Conservation (phyloP, 306 rosid genomes). For the Aeschynomene evenia region DNA sequence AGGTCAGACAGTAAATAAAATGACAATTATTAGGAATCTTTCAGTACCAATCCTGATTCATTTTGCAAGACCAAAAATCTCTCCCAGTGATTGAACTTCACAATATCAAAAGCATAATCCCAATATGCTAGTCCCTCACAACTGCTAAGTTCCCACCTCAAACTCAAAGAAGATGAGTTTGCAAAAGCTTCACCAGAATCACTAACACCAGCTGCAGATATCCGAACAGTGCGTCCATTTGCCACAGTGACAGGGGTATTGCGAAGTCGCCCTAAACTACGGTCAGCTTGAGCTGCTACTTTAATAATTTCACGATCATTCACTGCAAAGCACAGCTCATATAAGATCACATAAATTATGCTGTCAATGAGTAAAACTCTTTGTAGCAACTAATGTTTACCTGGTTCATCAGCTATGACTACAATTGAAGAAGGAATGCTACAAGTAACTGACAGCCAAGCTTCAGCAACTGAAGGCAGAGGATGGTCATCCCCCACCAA, state of each 20-base stretch:
- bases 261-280: constrained; percentile 49
- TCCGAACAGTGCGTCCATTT: constrained; percentile 73
- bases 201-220: constrained; percentile 77
- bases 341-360: constrained; percentile 12
- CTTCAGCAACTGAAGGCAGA: constrained; percentile 63
- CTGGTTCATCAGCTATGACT: constrained; percentile 80
- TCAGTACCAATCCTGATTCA: constrained; percentile 79
- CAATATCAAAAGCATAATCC: constrained; percentile 53
- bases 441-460: constrained; percentile 54
- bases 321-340: constrained; percentile 50
- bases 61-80: constrained; percentile 80
- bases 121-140: constrained; percentile 78
- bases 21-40: constrained; percentile 17
- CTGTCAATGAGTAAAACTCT: constrained; percentile 25
- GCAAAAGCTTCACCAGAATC: constrained; percentile 75
- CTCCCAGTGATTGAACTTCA: constrained; percentile 65
- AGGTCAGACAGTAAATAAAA: constrained; percentile 19
- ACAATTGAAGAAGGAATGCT: constrained; percentile 71
- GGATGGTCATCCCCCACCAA: constrained; percentile 88
- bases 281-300: constrained; percentile 69
- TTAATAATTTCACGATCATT: constrained; percentile 54
- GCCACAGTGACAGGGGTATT: constrained; percentile 74
- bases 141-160: constrained; percentile 79
- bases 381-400: constrained; percentile 39
- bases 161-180: constrained; percentile 81